A percentile compares a stretch with the other conserved stretches of the same genome.
Evolutionary conservation across 345 rosid genomes (phyloP).

Genomic region (Bretschneidera sinensis): DNA sequence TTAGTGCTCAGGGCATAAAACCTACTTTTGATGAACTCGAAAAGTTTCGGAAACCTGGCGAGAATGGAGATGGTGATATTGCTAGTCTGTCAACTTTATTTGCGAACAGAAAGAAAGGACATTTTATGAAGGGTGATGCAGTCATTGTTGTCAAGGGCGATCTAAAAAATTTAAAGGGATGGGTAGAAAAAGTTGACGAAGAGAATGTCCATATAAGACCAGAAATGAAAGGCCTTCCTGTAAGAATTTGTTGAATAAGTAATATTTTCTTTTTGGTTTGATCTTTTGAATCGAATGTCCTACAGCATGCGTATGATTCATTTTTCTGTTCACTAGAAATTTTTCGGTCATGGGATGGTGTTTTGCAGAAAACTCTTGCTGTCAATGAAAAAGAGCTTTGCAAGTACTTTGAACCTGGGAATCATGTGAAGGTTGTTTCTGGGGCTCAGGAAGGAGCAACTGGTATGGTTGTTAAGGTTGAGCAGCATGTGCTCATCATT

Average conservation of each 20-base stretch:
- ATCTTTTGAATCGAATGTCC: neutral
- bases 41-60: constrained; percentile 74
- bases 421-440: constrained; percentile 91
- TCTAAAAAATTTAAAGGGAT: constrained; percentile 85
- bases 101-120: constrained; percentile 92
- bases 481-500: constrained; percentile 86
- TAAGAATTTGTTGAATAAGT: constrained; percentile 34
- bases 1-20: constrained; percentile 63
- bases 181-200: constrained; percentile 99
- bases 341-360: constrained; percentile 10
- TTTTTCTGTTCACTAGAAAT: constrained; percentile 5
- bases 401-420: constrained; percentile 96
- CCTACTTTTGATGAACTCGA: constrained; percentile 97
- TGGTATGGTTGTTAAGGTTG: constrained; percentile 98
- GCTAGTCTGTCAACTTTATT: constrained; percentile 79
- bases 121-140: constrained; percentile 97
- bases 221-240: constrained; percentile 89
- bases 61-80: constrained; percentile 71
- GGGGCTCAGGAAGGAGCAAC: constrained; percentile 95
- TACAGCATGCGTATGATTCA: neutral
- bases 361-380: constrained; percentile 73
- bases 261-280: neutral
- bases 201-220: constrained; percentile 85
- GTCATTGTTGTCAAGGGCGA: constrained; percentile 94
- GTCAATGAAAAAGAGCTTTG: constrained; percentile 84